Conservation (phyloP, 2,329 filamentous ascomycete genomes). For the Pyricularia grisea region DNA sequence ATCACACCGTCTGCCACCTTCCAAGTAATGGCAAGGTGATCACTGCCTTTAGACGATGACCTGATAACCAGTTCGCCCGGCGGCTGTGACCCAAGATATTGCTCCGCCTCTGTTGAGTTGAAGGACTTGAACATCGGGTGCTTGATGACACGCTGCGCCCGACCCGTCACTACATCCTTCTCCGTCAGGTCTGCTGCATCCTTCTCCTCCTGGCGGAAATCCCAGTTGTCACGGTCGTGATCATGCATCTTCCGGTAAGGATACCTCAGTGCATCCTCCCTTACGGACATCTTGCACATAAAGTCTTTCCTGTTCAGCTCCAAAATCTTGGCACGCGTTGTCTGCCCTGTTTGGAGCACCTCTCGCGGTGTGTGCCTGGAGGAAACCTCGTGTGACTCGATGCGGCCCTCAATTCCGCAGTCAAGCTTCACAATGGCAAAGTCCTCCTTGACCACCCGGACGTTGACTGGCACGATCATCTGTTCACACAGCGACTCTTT, state of each 20-base stretch:
- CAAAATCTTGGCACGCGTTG: conserved; percentile 76
- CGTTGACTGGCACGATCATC: conserved; percentile 87
- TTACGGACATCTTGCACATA: conserved; percentile 71
- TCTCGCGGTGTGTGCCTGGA: conserved; percentile 62
- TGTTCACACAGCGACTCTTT: conserved; percentile 71
- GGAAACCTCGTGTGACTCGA: conserved; percentile 75
- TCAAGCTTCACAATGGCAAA: conserved; percentile 91
- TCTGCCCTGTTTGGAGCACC: conserved; percentile 71
- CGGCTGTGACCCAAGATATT: conserved; percentile 79
- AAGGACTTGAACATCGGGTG: conserved; percentile 93
- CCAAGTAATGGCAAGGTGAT: conserved; percentile 95
- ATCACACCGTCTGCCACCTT: conserved; percentile 96
- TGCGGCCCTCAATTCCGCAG: conserved; percentile 84
- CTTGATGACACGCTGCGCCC: conserved; percentile 91
- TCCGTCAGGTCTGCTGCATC: conserved; percentile 79
- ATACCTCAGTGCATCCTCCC: conserved; percentile 69
- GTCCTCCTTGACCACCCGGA: conserved; percentile 82
- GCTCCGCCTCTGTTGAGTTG: conserved; percentile 85
- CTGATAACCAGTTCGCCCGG: conserved; percentile 89
- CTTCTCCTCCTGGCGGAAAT: conserved; percentile 67
- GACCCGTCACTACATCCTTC: conserved; percentile 76
- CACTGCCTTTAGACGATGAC: conserved; percentile 87
- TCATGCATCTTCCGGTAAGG: conserved; percentile 63
- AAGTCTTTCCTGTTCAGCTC: conserved; percentile 84
- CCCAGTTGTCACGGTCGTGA: conserved; percentile 75